Evolutionary conservation across 805 yeast genomes (phyloP).

Genomic region (Schizosaccharomyces japonicus): DNA sequence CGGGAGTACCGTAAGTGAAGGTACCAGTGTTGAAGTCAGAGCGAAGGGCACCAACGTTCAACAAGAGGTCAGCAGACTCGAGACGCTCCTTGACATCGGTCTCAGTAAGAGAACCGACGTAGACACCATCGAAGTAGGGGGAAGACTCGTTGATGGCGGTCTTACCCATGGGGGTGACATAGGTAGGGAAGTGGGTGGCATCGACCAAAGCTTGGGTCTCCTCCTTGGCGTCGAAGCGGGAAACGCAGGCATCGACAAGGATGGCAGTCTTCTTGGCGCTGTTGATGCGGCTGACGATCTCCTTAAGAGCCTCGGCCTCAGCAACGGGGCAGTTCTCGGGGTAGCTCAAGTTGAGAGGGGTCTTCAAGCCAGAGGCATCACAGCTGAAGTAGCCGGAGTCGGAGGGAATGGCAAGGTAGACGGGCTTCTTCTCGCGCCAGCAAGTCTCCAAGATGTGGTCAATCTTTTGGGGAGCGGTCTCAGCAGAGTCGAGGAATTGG

Average conservation of each 20-base stretch:
- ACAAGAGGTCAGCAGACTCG: constrained; percentile 37
- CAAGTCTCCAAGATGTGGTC: constrained; percentile 51
- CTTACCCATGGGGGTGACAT: constrained; percentile 44
- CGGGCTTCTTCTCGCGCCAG: constrained; percentile 46
- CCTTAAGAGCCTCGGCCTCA: constrained; percentile 38
- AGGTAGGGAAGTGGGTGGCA: constrained; percentile 28
- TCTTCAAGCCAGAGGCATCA: constrained; percentile 17
- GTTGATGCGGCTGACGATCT: constrained; percentile 29
- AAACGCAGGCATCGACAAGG: constrained; percentile 45
- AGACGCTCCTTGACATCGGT: constrained; percentile 26
- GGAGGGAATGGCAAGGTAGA: constrained; percentile 54
- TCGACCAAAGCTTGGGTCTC: constrained; percentile 27
- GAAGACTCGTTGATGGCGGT: constrained; percentile 49
- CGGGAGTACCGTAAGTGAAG: constrained; percentile 25
- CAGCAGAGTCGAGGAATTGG: constrained; percentile 35
- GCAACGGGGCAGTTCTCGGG: constrained; percentile 11
- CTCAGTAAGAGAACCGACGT: constrained; percentile 35
- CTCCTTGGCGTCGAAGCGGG: constrained; percentile 29
- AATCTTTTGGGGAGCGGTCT: constrained; percentile 38
- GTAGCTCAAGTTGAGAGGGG: constrained; percentile 16
- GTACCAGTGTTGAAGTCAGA: constrained; percentile 53
- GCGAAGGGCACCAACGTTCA: constrained; percentile 43
- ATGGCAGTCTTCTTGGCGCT: constrained; percentile 35
- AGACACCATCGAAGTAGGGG: constrained; percentile 43
- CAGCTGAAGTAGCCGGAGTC: constrained; percentile 17